These are phyloP conservation scores for Byssothecium circinans DNA, from an alignment of 2,329 filamentous ascomycete species.

Conservation along the genomic window DNA sequence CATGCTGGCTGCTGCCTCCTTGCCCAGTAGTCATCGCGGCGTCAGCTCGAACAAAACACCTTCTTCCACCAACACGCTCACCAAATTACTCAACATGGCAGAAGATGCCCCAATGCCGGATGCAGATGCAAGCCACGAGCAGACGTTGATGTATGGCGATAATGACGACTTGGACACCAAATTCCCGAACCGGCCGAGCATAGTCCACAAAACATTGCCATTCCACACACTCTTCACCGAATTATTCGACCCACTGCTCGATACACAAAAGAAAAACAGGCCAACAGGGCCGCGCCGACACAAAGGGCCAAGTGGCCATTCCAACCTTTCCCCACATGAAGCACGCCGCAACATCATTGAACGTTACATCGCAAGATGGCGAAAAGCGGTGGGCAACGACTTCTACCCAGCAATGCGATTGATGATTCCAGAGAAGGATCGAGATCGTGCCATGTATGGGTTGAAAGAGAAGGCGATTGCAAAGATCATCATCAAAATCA, in stretches of 20 bases:
- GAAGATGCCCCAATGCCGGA: constrained; percentile 43
- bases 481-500: constrained; percentile 85
- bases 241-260: constrained; percentile 79
- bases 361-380: constrained; percentile 83
- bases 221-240: constrained; percentile 78
- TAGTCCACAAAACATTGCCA: constrained; percentile 74
- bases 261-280: constrained; percentile 73
- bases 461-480: constrained; percentile 91
- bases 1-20: neutral
- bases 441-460: constrained; percentile 89
- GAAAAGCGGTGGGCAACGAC: constrained; percentile 83
- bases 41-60: constrained; percentile 8
- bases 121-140: constrained; percentile 49
- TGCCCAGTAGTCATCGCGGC: constrained; percentile 7
- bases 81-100: constrained; percentile 29
- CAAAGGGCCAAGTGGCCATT: constrained; percentile 60
- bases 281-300: constrained; percentile 60
- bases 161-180: constrained; percentile 55
- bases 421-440: constrained; percentile 89
- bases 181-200: constrained; percentile 77
- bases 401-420: constrained; percentile 91
- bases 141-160: constrained; percentile 53
- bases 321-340: constrained; percentile 71
- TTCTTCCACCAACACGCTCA: neutral
- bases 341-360: constrained; percentile 79